A percentile compares a stretch with the other conserved stretches of the same genome.
These are phyloP conservation scores for Fragilaria crotonensis DNA, from an alignment of 108 stramenopile species.

Conservation along the genomic window DNA sequence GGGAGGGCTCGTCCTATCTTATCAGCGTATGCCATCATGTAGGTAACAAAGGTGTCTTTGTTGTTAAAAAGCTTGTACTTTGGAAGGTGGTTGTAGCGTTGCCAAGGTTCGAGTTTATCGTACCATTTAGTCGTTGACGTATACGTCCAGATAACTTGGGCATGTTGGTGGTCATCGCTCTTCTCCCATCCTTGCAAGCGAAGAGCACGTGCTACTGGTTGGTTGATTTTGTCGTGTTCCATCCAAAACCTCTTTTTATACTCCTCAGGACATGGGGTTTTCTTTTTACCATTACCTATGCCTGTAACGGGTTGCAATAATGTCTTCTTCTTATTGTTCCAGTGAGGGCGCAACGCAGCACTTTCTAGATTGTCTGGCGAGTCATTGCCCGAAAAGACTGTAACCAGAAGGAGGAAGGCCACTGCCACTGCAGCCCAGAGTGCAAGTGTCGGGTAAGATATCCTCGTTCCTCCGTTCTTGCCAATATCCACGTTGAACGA, in stretches of 20 bases:
- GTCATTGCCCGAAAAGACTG: too few species aligned
- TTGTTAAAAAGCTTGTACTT: slow-evolving; percentile 1
- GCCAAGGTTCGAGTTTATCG: slow-evolving; percentile 11
- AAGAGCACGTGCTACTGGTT: slow-evolving; percentile 10
- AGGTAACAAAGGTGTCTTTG: slow-evolving; percentile 9
- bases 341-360: too few species aligned
- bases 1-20: background rate
- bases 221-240: slow-evolving; percentile 5
- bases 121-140: background rate
- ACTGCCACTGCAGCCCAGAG: too few species aligned
- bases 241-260: slow-evolving; percentile 8
- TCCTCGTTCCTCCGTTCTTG: too few species aligned
- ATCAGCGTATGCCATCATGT: background rate
- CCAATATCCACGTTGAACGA: too few species aligned
- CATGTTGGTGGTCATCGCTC: slow-evolving; percentile 6
- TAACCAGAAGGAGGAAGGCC: too few species aligned
- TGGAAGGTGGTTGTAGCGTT: slow-evolving; percentile 13
- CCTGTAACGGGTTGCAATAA: too few species aligned
- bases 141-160: slow-evolving; percentile 13
- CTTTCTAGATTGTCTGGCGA: too few species aligned
- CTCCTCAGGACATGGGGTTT: background rate
- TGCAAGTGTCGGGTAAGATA: too few species aligned
- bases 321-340: too few species aligned
- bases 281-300: background rate
- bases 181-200: slow-evolving; percentile 1